Percentiles rank a stretch among this genome's conserved stretches.
phyloP scores from a whole-genome alignment of 2,329 filamentous ascomycete genomes.

The Verticillium alfalfae region DNA sequence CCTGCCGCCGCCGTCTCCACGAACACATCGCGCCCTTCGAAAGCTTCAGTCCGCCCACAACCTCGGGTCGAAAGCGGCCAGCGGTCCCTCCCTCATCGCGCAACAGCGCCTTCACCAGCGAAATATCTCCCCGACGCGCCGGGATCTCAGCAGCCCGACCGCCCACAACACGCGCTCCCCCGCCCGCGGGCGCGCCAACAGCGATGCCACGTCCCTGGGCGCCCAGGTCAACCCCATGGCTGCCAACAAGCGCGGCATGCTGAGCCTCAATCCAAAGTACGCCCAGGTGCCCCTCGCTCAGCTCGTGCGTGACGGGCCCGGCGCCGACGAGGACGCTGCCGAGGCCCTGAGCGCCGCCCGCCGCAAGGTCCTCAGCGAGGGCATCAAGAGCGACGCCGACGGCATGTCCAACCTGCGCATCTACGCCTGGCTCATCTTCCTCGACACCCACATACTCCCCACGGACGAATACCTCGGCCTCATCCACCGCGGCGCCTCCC shows the following conservation, averaged over 20 bases:
- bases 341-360: conserved; percentile 65
- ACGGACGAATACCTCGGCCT: conserved; percentile 87
- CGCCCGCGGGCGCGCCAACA: conserved; percentile 63
- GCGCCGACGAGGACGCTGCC: conserved; percentile 60
- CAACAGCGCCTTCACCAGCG: conserved; percentile 52
- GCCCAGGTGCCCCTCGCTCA: conserved; percentile 62
- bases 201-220: conserved; percentile 53
- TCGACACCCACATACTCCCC: conserved; percentile 77
- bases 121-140: conserved; percentile 10
- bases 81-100: conserved; percentile 53
- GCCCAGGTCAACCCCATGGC: conserved; percentile 29
- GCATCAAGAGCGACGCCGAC: conserved; percentile 71
- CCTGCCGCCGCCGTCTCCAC: conserved; percentile 54
- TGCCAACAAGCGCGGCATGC: conserved; percentile 25
- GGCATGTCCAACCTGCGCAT: conserved; percentile 90
- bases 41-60: conserved; percentile 73
- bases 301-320: conserved; percentile 73
- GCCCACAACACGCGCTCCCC: conserved; percentile 30
- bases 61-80: conserved; percentile 50
- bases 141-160: conserved; percentile 10
- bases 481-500: conserved; percentile 87
- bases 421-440: conserved; percentile 92
- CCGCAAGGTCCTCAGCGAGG: conserved; percentile 68
- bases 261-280: conserved; percentile 33
- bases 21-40: conserved; percentile 62